These are phyloP conservation scores for Sclerotinia spermophila DNA, from an alignment of 2,329 filamentous ascomycete genomes.

Conservation along the genomic window DNA sequence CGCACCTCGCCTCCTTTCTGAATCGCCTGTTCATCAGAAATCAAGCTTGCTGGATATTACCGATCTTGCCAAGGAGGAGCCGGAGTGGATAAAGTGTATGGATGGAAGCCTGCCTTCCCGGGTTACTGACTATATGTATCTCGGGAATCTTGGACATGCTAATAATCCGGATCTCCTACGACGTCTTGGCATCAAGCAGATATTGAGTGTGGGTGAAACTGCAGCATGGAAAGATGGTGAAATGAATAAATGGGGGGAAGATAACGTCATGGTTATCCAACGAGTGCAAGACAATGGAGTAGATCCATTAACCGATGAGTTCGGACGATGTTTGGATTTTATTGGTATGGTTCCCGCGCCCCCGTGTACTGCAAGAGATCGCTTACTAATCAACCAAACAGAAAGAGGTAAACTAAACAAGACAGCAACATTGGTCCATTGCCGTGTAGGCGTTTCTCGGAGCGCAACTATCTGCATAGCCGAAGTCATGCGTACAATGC, in stretches of 20 bases:
- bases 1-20: slow-evolving; percentile 68
- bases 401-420: slow-evolving; percentile 74
- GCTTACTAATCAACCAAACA: slow-evolving; percentile 40
- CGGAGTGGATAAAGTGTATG: slow-evolving; percentile 75
- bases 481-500: slow-evolving; percentile 85
- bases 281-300: slow-evolving; percentile 96
- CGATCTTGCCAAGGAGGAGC: slow-evolving; percentile 55
- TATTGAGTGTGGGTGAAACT: slow-evolving; percentile 88
- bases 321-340: slow-evolving; percentile 81
- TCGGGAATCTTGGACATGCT: slow-evolving; percentile 88
- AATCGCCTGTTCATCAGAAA: slow-evolving; percentile 56
- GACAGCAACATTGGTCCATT: slow-evolving; percentile 89
- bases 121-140: slow-evolving; percentile 89
- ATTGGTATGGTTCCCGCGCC: slow-evolving; percentile 70
- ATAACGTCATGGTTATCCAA: slow-evolving; percentile 78
- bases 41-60: slow-evolving; percentile 53
- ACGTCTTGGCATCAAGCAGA: slow-evolving; percentile 77
- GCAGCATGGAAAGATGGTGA: slow-evolving; percentile 75
- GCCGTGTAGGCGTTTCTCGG: slow-evolving; percentile 89
- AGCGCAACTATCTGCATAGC: slow-evolving; percentile 98
- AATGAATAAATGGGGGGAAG: slow-evolving; percentile 66
- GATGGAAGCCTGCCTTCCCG: slow-evolving; percentile 90
- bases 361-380: slow-evolving; percentile 6
- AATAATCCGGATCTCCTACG: slow-evolving; percentile 84
- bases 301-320: slow-evolving; percentile 82